Percentiles rank a stretch among this genome's conserved stretches.
These are phyloP conservation scores for Aspergillus sp. DNA, from an alignment of 2,329 filamentous ascomycete genomes.

Conservation along the genomic window DNA sequence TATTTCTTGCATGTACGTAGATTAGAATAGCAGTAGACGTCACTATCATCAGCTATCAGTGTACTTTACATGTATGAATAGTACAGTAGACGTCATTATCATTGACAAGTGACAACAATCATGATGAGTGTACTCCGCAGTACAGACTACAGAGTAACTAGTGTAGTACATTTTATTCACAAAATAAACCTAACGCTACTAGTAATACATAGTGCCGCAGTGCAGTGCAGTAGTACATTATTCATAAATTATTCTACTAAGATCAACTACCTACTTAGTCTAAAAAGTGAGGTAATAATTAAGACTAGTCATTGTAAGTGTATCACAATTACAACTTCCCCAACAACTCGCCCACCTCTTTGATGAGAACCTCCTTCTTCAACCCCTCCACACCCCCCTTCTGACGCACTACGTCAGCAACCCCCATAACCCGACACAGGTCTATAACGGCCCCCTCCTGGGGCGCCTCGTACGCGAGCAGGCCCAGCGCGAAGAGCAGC, in stretches of 20 bases:
- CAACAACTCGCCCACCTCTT: slow-evolving; percentile 36
- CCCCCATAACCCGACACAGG: slow-evolving; percentile 73
- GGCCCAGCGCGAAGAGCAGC: slow-evolving; percentile 69
- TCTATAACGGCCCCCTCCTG: slow-evolving; percentile 72
- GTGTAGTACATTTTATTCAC: no score
- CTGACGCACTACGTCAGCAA: slow-evolving; percentile 56
- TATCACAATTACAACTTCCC: slow-evolving; percentile 27
- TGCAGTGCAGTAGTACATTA: no score
- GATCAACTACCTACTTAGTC: no score
- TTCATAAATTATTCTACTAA: no score
- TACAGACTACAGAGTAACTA: no score
- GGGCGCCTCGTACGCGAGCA: slow-evolving; percentile 67
- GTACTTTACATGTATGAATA: no score
- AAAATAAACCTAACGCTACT: no score
- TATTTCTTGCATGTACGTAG: no score
- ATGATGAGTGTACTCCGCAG: not conserved
- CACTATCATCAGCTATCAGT: no score
- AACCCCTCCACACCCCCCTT: slow-evolving; percentile 48
- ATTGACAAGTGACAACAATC: not conserved
- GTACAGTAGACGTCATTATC: not conserved
- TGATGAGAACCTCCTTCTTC: slow-evolving; percentile 49
- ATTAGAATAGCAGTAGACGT: no score
- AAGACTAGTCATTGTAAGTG: slow-evolving; percentile 8
- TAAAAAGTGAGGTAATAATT: no score
- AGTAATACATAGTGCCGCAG: no score